Evolutionary conservation across 1,284 basidiomycete genomes (phyloP), one percentile per base, ranked within the genome.

Genomic region (Puccinia coronata): DNA sequence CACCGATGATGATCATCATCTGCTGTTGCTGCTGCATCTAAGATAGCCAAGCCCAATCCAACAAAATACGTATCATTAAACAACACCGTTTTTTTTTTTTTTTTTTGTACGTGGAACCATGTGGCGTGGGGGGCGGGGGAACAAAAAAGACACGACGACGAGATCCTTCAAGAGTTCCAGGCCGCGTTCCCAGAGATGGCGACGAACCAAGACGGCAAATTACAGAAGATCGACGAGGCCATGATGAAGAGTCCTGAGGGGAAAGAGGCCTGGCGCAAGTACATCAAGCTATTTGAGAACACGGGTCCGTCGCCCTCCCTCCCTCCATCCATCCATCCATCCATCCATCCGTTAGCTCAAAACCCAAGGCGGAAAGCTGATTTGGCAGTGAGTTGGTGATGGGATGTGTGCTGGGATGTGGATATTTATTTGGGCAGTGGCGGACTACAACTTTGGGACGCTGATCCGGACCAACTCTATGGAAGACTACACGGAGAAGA

Each of bases 371-470:
- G 25, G 69, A 51, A 55, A 85, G 87, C 92, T 95, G 12, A 28
- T 51, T 53, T 9, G 2, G 31, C 23, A 25, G 31, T 11, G 31
- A 9, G 20, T 18, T 59, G 39, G n/a, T 47, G 14, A n/a, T n/a
- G n/a, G n/a, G n/a, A n/a, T n/a, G n/a, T n/a, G n/a, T n/a, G n/a
- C n/a, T n/a, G n/a, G n/a, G n/a, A n/a, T n/a, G n/a, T n/a, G n/a
- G n/a, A n/a, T n/a, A n/a, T n/a, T n/a, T n/a, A n/a, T n/a, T 49
- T 12, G n/a, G 16, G 28, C 25, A 85, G 88, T 97, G 80, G 92
- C 94, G 85, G 96, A 99, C 85, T 95, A 93, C 88, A 99, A 98
- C 89, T 98, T 98, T 88, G 97, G 97, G 43, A 98, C 94, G 1
- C 88, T 99, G 84, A 92, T 99, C 84, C 91, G 97, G 73, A 92